phyloP scores from a whole-genome alignment of 1,284 basidiomycete genomes.

The Moesziomyces globuligerus region DNA sequence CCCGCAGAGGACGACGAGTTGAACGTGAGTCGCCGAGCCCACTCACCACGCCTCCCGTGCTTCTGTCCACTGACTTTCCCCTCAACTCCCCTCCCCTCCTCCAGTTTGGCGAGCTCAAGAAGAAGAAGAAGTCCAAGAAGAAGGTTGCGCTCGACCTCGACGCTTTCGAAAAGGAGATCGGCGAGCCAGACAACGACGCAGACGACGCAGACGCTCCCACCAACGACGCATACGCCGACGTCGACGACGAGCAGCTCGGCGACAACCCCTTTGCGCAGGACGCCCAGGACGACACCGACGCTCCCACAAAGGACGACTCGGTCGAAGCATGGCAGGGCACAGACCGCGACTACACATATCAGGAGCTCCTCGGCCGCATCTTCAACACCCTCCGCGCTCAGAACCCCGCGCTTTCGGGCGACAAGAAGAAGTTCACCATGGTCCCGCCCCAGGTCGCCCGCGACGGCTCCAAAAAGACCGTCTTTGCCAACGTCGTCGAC shows the following conservation, averaged over 20 bases:
- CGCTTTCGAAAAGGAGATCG: conserved; percentile 67
- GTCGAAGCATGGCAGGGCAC: conserved; percentile 79
- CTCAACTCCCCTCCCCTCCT: too few relatives aligned
- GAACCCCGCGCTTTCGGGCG: conserved; percentile 84
- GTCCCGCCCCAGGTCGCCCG: conserved; percentile 93
- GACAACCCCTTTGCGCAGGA: conserved; percentile 60
- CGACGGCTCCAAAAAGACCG: conserved; percentile 94
- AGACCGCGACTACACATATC: conserved; percentile 93
- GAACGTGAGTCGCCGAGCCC: conserved; percentile 65
- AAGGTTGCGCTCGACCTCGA: conserved; percentile 68
- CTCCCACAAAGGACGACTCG: conserved; percentile 31
- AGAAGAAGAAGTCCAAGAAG: conserved; percentile 69
- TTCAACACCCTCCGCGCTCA: conserved; percentile 90
- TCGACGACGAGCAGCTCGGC: conserved; percentile 62
- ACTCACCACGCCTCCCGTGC: neutral
- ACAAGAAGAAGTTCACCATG: conserved; percentile 90
- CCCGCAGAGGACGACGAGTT: conserved; percentile 60
- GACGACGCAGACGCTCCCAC: conserved; percentile 29
- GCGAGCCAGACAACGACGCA: conserved; percentile 69
- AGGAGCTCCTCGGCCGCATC: conserved; percentile 93
- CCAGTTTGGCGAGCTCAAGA: conserved; percentile 71
- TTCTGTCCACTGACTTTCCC: neutral
- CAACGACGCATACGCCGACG: conserved; percentile 74
- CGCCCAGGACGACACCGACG: conserved; percentile 40
- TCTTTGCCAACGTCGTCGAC: conserved; percentile 95